A percentile compares a stretch with the other conserved stretches of the same genome.
Evolutionary conservation across 257 asterid genomes (phyloP).

Genomic region (Primulina huaijiensis): DNA sequence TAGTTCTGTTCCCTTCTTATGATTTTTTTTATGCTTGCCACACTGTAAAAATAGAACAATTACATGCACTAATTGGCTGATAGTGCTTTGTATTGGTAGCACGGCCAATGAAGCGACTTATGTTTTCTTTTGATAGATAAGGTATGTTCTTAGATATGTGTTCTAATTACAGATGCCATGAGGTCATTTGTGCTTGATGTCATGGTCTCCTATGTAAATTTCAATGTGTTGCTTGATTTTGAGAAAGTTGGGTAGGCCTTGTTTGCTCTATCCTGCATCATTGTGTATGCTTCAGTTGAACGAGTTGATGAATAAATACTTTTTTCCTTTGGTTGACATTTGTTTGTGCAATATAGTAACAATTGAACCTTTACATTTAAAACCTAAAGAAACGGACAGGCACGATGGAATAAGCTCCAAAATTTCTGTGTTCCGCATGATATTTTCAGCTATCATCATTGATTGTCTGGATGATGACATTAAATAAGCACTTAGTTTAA

Average conservation of each 20-base stretch:
- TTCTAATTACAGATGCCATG: neutral
- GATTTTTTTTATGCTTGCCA: slow-evolving; percentile 1
- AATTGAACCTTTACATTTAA: neutral
- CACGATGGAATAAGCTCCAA: neutral
- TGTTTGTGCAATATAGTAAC: neutral
- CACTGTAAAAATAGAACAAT: neutral
- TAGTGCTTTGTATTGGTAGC: slow-evolving; percentile 9
- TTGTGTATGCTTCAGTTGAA: neutral
- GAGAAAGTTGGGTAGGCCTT: slow-evolving; percentile 7
- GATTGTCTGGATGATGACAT: slow-evolving; percentile 13
- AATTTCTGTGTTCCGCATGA: neutral
- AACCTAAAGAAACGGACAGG: slow-evolving; percentile 9
- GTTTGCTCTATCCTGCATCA: slow-evolving; percentile 6
- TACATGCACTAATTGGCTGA: neutral
- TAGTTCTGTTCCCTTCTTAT: slow-evolving; percentile 18
- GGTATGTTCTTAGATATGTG: slow-evolving; percentile 1
- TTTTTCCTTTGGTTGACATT: slow-evolving; percentile 7
- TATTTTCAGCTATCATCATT: neutral
- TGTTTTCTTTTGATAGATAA: neutral
- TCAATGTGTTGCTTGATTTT: slow-evolving; percentile 11
- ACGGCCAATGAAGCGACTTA: slow-evolving; percentile 1
- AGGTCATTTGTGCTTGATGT: slow-evolving; percentile 10
- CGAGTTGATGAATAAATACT: neutral
- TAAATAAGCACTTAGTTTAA: neutral
- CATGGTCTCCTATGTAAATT: neutral